phyloP scores from a whole-genome alignment of 257 asterid genomes.

The Nicotiana attenuata region DNA sequence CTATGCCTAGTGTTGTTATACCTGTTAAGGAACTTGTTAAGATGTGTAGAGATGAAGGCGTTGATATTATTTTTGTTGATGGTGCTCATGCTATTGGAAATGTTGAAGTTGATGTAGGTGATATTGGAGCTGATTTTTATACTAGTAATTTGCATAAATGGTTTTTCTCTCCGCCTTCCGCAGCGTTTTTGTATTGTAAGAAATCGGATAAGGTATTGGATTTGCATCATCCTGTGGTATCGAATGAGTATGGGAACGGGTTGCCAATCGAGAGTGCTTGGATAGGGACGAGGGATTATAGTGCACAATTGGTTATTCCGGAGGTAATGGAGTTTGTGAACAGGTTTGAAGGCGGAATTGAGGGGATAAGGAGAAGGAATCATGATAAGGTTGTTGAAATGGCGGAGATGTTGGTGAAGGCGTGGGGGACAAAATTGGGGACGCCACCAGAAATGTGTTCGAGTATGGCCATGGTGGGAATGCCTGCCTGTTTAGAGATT shows the following conservation, averaged over 20 bases:
- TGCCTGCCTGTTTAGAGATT: slow-evolving; percentile 68
- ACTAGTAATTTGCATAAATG: slow-evolving; percentile 75
- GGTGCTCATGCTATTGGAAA: slow-evolving; percentile 87
- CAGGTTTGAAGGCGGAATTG: slow-evolving; percentile 74
- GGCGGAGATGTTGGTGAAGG: slow-evolving; percentile 42
- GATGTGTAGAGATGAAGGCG: slow-evolving; percentile 67
- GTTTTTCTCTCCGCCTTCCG: slow-evolving; percentile 79
- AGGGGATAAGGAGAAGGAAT: slow-evolving; percentile 65
- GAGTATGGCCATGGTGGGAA: slow-evolving; percentile 90
- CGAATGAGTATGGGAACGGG: slow-evolving; percentile 77
- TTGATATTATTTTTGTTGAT: slow-evolving; percentile 58
- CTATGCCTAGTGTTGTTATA: slow-evolving; percentile 72
- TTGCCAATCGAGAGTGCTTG: slow-evolving; percentile 72
- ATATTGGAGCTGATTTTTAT: slow-evolving; percentile 74
- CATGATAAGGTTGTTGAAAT: slow-evolving; percentile 41
- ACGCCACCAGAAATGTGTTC: slow-evolving; percentile 69
- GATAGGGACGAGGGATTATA: slow-evolving; percentile 85
- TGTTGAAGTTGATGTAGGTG: slow-evolving; percentile 58
- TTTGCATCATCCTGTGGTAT: slow-evolving; percentile 74
- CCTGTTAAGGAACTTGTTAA: slow-evolving; percentile 66
- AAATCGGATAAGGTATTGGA: slow-evolving; percentile 40
- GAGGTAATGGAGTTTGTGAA: slow-evolving; percentile 60
- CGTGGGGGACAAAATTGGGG: slow-evolving; percentile 77
- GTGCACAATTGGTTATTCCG: slow-evolving; percentile 70
- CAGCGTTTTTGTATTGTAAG: slow-evolving; percentile 63